Evolutionary conservation across 1,139 yeast species (phyloP).

Genomic region (Meyerozyma sp.): DNA sequence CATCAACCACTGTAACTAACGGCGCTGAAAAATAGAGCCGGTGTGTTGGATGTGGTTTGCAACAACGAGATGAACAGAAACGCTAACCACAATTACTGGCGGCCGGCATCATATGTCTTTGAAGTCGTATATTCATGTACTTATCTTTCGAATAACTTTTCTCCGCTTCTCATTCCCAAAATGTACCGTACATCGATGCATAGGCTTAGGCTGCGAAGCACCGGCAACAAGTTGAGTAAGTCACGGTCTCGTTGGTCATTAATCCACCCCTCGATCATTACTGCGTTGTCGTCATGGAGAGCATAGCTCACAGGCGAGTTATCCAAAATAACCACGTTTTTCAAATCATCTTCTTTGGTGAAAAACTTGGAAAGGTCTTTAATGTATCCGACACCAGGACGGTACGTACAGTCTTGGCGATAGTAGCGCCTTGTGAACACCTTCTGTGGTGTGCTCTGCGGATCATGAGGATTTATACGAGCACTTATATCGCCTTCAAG

Average conservation of each 20-base stretch:
- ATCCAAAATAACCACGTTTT: slow-evolving; percentile 76
- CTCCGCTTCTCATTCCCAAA: slow-evolving; percentile 74
- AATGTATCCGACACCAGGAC: slow-evolving; percentile 80
- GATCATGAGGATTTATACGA: slow-evolving; percentile 21
- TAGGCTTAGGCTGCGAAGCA: slow-evolving; percentile 71
- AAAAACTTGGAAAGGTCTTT: slow-evolving; percentile 65
- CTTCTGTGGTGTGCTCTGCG: slow-evolving; percentile 5
- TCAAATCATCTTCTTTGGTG: slow-evolving; percentile 49
- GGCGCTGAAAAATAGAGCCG: background rate
- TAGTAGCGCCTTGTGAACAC: slow-evolving; percentile 62
- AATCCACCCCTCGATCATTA: slow-evolving; percentile 96
- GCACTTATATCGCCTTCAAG: slow-evolving; percentile 41
- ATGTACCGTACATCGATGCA: slow-evolving; percentile 85
- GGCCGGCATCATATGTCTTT: background rate
- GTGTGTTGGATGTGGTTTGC: background rate
- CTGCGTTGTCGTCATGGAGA: slow-evolving; percentile 79
- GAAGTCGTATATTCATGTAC: background rate
- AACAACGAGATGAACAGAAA: background rate
- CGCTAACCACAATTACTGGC: too few species aligned
- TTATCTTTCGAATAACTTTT: slow-evolving; percentile 51
- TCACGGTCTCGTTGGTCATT: slow-evolving; percentile 89
- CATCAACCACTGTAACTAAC: background rate
- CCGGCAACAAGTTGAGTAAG: slow-evolving; percentile 71
- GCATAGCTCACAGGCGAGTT: slow-evolving; percentile 90
- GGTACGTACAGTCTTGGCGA: slow-evolving; percentile 71